Evolutionary conservation across 116 monocot genomes (phyloP).

Genomic region (Dioscorea cayenensis): DNA sequence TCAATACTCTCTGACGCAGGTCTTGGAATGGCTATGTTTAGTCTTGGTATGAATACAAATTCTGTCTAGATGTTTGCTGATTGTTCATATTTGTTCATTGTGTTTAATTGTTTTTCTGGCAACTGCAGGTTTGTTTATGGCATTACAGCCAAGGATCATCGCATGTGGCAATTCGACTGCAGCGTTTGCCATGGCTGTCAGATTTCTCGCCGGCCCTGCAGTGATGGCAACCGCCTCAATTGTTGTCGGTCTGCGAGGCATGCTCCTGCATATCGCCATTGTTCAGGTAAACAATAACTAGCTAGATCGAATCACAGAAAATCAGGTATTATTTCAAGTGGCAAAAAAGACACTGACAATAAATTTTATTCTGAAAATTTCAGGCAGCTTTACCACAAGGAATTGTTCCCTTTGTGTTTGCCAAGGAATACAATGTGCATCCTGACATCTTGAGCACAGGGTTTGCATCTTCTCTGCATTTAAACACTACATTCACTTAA

Average conservation of each 20-base stretch:
- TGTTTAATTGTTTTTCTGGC: background rate
- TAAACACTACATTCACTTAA: too few species aligned
- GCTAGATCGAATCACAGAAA: too few species aligned
- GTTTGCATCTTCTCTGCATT: conserved; percentile 17
- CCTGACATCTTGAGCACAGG: conserved; percentile 64
- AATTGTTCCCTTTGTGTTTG: conserved; percentile 66
- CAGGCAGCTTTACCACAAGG: conserved; percentile 76
- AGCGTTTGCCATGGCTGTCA: conserved; percentile 38
- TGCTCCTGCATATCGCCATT: conserved; percentile 29
- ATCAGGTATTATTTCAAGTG: too few species aligned
- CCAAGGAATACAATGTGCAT: conserved; percentile 73
- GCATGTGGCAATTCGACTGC: conserved; percentile 47
- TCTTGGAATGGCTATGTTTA: conserved; percentile 97
- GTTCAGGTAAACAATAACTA: conserved; percentile 23
- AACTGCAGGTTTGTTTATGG: conserved; percentile 50
- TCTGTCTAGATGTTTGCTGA: background rate
- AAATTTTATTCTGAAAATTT: background rate
- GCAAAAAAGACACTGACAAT: too few species aligned
- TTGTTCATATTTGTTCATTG: background rate
- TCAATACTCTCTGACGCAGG: conserved; percentile 82
- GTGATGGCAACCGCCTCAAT: conserved; percentile 43
- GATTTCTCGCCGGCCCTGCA: conserved; percentile 45
- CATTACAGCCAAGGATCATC: conserved; percentile 58
- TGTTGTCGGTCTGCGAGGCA: conserved; percentile 30
- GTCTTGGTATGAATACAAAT: conserved; percentile 40